Evolutionary conservation across 306 rosid genomes (phyloP).

Genomic region (Cucurbita argyrosperma): DNA sequence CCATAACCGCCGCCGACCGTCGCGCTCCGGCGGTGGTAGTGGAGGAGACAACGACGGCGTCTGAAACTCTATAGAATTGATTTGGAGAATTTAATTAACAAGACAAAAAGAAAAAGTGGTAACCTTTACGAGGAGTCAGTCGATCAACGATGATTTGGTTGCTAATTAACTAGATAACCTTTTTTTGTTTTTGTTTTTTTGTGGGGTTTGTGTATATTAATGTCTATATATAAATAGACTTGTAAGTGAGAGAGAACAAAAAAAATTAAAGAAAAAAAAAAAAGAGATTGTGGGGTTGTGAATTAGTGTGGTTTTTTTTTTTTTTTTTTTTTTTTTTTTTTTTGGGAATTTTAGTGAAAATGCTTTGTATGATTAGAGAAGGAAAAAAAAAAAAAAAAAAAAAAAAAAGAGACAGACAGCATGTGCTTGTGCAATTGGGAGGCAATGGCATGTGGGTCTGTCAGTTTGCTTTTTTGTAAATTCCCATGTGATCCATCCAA

Average conservation of each 20-base stretch:
- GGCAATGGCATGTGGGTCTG: constrained; percentile 69
- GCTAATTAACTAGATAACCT: constrained; percentile 6
- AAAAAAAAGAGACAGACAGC: constrained; percentile 34
- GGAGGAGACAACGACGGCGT: not conserved
- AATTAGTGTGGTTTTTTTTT: not conserved
- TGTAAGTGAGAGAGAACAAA: not conserved
- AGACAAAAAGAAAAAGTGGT: not conserved
- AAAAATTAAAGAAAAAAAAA: not conserved
- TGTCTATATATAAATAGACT: not conserved
- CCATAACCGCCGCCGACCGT: constrained; percentile 18
- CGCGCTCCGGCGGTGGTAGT: not conserved
- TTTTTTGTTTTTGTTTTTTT: not conserved
- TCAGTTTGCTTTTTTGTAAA: constrained; percentile 47
- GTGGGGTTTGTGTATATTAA: constrained; percentile 8
- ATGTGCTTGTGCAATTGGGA: constrained; percentile 57
- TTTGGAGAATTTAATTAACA: not conserved
- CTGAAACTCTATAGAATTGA: not conserved
- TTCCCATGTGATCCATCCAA: constrained; percentile 59
- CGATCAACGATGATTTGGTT: not conserved
- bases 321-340: not conserved
- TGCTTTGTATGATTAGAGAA: not conserved
- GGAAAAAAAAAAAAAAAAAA: not conserved
- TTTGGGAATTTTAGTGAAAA: not conserved
- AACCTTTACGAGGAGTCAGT: not conserved
- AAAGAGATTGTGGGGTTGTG: not conserved